Percentiles rank a stretch among this genome's conserved stretches.
Evolutionary conservation across 108 stramenopile species (phyloP).

Genomic region (Skeletonema grethae): DNA sequence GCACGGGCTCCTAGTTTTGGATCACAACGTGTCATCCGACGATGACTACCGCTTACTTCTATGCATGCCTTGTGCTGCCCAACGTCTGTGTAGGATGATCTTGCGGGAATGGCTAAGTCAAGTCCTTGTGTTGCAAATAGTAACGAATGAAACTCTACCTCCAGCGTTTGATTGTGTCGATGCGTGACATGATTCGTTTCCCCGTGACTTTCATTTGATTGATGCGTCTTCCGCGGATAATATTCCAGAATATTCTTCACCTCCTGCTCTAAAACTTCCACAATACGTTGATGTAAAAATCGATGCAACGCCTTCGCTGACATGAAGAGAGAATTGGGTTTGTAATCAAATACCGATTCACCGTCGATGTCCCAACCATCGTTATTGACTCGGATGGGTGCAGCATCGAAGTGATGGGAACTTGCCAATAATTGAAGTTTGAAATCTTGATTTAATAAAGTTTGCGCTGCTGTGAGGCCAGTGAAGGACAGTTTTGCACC

Average conservation of each 20-base stretch:
- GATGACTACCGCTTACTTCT: background rate
- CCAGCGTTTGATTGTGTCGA: background rate
- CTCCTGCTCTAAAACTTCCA: conserved; percentile 7
- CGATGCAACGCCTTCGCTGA: conserved; percentile 16
- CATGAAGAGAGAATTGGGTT: conserved; percentile 48
- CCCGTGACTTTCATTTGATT: background rate
- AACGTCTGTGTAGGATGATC: conserved; percentile 13
- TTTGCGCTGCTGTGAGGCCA: conserved; percentile 36
- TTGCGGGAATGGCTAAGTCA: conserved; percentile 62
- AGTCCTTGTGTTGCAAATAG: conserved; percentile 68
- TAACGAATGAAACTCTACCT: conserved; percentile 32
- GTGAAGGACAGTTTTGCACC: conserved; percentile 2
- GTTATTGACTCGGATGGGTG: background rate
- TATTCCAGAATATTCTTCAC: background rate
- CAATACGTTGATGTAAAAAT: conserved; percentile 27
- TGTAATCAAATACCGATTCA: conserved; percentile 15
- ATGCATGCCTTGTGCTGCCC: conserved; percentile 17
- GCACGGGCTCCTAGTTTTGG: conserved; percentile 11
- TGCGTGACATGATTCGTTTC: background rate
- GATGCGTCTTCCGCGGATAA: background rate
- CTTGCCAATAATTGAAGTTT: conserved; percentile 52
- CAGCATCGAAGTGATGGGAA: conserved; percentile 36
- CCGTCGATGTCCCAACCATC: background rate
- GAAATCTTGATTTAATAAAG: conserved; percentile 37
- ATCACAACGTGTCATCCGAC: conserved; percentile 20